Conservation (phyloP, 805 yeast genomes). For the Torulaspora gathmanii region DNA sequence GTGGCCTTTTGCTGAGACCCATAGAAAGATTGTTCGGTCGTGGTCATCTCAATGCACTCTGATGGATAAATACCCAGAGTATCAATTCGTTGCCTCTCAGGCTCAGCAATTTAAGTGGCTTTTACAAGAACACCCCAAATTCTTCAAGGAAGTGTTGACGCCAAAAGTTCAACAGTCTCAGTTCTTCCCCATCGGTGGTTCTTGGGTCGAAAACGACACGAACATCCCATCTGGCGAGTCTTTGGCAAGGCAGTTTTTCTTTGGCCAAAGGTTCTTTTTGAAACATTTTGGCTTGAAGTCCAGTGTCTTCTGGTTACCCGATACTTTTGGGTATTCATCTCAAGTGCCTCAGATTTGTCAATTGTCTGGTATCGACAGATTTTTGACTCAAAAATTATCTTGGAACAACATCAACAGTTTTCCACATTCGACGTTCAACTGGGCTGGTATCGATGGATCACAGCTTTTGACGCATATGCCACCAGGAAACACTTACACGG, state of each 20-base stretch:
- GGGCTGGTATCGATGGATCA: conserved; percentile 93
- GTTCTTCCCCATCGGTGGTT: conserved; percentile 90
- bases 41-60: conserved; percentile 91
- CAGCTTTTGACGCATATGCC: conserved; percentile 97
- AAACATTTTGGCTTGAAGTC: conserved; percentile 74
- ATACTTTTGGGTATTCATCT: conserved; percentile 93
- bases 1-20: conserved; percentile 98
- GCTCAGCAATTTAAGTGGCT: conserved; percentile 96
- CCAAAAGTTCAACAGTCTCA: conserved; percentile 65
- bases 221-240: conserved; percentile 95
- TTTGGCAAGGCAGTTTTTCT: conserved; percentile 76
- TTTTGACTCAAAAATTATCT: conserved; percentile 87
- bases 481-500: conserved; percentile 93
- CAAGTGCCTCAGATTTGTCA: conserved; percentile 93
- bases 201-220: conserved; percentile 98
- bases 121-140: conserved; percentile 76
- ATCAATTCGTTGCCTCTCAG: conserved; percentile 90
- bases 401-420: conserved; percentile 94
- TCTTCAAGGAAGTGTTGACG: conserved; percentile 54
- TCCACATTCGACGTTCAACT: conserved; percentile 86
- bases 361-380: conserved; percentile 75
- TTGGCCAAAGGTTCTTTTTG: conserved; percentile 83
- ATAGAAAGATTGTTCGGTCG: conserved; percentile 85
- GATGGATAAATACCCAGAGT: conserved; percentile 86
- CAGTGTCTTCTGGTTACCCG: conserved; percentile 90